Base-by-base conservation (phyloP, 108 stramenopile species). In the Nitzschia sp. region DNA sequence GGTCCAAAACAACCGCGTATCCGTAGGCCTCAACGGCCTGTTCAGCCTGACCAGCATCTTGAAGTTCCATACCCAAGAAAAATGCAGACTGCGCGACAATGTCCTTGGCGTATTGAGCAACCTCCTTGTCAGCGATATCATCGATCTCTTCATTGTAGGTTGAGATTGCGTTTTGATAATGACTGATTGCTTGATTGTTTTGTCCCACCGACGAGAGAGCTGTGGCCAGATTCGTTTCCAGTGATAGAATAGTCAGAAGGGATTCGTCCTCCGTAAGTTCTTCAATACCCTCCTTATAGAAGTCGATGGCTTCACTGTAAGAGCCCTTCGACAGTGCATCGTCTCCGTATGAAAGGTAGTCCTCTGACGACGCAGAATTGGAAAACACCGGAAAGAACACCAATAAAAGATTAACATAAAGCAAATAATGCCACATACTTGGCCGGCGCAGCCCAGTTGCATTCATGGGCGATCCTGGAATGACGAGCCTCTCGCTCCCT, bases 51-150 rank as follows among this genome's bases (percentile, higher is more conserved):
- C 51, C 75, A 8, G 72, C 32, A 25, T 85, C 86, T 46, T 91
- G 86, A 70, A 85, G 77, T 31, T 78, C 82, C 86, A 88, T 87
- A 32, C 86, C 90, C 18, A 87, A 63, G 42, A 76, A 87, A 46
- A 85, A 88, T 25, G 78, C 72, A 0, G 90, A 66, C 36, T 81
- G 78, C 15, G 81, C 65, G 17, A 72, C 82, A 38, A 84, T 82
- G 4, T 66, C 55, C 29, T 55, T 82, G 1, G 74, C 81, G 48
- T 77, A 51, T 32, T 51, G n/a, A 23, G 54, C 28, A 9, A 36
- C 42, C 0, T 54, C 51, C 28, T 57, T 33, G 29, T 79, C 78
- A 17, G 13, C 63, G n/a, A 79, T 64, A 1, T 64, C 49, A 13
- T 66, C 78, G 36, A 82, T 71, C 23, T 68, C 35, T 19, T 66